phyloP scores from a whole-genome alignment of 176 grass and related monocot genomes.

The Themeda triandra region DNA sequence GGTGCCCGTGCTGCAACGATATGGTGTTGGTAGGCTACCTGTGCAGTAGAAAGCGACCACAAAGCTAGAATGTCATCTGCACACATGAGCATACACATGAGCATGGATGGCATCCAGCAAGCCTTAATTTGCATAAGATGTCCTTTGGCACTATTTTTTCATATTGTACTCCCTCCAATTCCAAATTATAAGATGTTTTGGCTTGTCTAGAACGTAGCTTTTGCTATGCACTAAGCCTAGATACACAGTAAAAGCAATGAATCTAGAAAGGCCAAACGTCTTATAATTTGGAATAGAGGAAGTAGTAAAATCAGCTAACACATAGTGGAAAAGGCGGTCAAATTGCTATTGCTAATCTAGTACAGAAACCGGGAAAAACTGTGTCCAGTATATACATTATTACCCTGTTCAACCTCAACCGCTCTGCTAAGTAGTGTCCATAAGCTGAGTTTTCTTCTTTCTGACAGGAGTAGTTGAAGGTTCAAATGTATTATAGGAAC shows the following conservation, averaged over 20 bases:
- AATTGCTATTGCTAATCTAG: not conserved
- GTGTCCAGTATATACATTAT: not conserved
- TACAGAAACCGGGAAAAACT: not conserved
- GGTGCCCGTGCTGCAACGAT: not conserved
- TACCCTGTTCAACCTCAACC: not conserved
- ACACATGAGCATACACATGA: no score
- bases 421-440: not conserved
- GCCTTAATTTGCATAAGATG: not conserved
- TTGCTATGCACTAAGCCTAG: no score
- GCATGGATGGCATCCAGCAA: not conserved
- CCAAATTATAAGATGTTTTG: no score
- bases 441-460: not conserved
- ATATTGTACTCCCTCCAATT: not conserved
- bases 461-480: not conserved
- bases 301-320: not conserved
- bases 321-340: not conserved
- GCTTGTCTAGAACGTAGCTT: no score
- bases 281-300: no score
- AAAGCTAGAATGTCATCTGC: not conserved
- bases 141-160: not conserved
- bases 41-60: no score
- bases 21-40: not conserved
- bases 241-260: no score
- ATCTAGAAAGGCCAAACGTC: no score
- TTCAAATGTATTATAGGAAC: not conserved